Evolutionary conservation across 176 grass and related monocot genomes (phyloP).

Genomic region (Raddia distichophylla): DNA sequence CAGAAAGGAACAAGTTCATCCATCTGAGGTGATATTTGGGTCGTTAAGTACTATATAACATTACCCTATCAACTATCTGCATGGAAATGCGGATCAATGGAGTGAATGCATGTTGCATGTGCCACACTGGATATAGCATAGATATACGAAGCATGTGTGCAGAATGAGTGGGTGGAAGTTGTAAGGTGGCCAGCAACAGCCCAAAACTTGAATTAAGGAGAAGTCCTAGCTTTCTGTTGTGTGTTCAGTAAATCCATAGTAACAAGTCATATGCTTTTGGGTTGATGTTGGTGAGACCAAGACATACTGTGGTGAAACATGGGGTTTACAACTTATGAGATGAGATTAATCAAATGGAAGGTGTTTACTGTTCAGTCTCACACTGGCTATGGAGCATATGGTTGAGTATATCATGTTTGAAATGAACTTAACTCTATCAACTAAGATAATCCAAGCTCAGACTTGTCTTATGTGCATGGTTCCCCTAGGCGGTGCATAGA

Average conservation of each 20-base stretch:
- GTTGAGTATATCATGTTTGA: slow-evolving; percentile 18
- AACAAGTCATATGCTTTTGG: not conserved
- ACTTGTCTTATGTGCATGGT: not conserved
- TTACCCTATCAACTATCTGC: not conserved
- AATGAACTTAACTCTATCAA: not conserved
- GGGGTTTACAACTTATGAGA: slow-evolving; percentile 15
- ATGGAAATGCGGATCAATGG: slow-evolving; percentile 1
- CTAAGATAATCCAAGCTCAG: slow-evolving; percentile 23
- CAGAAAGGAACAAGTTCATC: not conserved
- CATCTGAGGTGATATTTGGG: not conserved
- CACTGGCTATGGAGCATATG: not conserved
- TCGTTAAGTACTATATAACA: not conserved
- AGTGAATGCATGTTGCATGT: not conserved
- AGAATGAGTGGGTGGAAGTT: slow-evolving; percentile 18
- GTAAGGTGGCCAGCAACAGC: slow-evolving; percentile 8
- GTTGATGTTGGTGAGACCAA: slow-evolving; percentile 18
- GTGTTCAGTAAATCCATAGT: slow-evolving; percentile 13
- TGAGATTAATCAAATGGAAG: slow-evolving; percentile 1
- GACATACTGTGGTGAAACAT: not conserved
- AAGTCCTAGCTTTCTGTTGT: not conserved
- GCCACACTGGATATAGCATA: not conserved
- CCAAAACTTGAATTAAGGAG: not conserved
- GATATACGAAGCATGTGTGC: not conserved
- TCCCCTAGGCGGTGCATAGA: too few species aligned
- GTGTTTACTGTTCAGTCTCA: not conserved